Evolutionary conservation across 139 green algal genomes (phyloP).

Genomic region (Prasinococcaceae sp.): DNA sequence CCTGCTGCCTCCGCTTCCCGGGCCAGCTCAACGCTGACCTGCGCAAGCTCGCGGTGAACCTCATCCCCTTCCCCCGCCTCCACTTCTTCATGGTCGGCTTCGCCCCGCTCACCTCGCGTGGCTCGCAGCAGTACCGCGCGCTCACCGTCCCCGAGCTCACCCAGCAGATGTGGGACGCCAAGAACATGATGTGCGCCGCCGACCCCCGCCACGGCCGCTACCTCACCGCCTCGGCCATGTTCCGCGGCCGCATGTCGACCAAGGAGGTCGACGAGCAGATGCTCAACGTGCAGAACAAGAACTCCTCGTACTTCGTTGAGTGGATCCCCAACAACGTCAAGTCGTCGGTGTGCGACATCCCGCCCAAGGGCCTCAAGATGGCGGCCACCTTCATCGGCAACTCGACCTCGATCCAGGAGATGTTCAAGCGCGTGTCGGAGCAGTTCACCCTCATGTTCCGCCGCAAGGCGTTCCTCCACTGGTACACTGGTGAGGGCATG

Average conservation of each 20-base stretch:
- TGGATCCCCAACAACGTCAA: conserved; percentile 99
- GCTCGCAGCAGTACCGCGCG: conserved; percentile 86
- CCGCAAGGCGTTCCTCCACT: conserved; percentile 99
- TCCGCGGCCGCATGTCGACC: conserved; percentile 92
- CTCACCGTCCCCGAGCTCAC: conserved; percentile 97
- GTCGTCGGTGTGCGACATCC: conserved; percentile 90
- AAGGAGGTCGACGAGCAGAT: conserved; percentile 99
- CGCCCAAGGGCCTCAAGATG: conserved; percentile 95
- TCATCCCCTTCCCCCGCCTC: conserved; percentile 96
- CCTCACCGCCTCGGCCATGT: conserved; percentile 89
- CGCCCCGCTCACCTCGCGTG: conserved; percentile 84
- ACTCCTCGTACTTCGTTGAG: conserved; percentile 96
- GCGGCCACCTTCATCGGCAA: conserved; percentile 91
- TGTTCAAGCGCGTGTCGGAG: conserved; percentile 68
- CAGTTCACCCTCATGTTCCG: conserved; percentile 99
- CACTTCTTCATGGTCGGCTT: conserved; percentile 99
- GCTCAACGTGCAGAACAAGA: conserved; percentile 99
- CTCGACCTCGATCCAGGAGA: conserved; percentile 85
- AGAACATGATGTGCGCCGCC: conserved; percentile 99
- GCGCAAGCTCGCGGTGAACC: conserved; percentile 96
- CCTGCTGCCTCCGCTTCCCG: conserved; percentile 98
- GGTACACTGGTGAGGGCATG: conserved; percentile 99
- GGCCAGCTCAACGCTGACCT: conserved; percentile 98
- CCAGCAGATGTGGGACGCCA: conserved; percentile 99
- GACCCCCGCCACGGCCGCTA: conserved; percentile 95